Conservation (phyloP, 2,329 filamentous ascomycete species). For the Pezicula radicicola region DNA sequence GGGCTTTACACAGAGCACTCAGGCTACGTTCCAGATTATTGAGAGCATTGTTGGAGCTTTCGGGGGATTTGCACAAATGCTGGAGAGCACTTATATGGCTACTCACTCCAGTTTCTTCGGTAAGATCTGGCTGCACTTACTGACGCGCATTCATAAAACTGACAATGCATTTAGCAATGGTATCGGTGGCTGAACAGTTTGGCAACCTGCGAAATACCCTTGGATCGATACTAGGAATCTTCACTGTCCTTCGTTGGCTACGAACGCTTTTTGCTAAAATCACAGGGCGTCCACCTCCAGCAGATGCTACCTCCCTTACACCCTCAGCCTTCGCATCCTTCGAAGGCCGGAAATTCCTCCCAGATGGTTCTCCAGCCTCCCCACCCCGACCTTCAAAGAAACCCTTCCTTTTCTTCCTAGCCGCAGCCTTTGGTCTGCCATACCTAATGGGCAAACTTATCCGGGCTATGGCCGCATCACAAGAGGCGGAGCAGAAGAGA, state of each 20-base stretch:
- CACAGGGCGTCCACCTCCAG: conserved; percentile 86
- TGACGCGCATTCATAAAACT: conserved; percentile 13
- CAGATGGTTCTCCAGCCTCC: conserved; percentile 57
- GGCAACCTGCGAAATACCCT: conserved; percentile 89
- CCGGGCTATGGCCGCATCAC: conserved; percentile 73
- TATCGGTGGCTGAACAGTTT: conserved; percentile 96
- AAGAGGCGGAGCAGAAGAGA: conserved; percentile 71
- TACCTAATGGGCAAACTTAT: conserved; percentile 98
- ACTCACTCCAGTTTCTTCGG: conserved; percentile 98
- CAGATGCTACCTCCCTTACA: conserved; percentile 81
- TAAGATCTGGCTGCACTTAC: conserved; percentile 43
- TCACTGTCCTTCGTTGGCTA: conserved; percentile 93
- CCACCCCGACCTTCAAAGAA: conserved; percentile 82
- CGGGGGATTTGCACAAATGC: conserved; percentile 97
- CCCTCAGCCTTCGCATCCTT: conserved; percentile 90
- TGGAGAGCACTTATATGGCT: conserved; percentile 99
- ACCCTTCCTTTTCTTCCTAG: conserved; percentile 91
- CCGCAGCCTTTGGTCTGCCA: conserved; percentile 91
- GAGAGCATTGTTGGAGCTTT: conserved; percentile 96
- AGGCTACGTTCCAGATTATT: conserved; percentile 96
- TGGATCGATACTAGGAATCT: conserved; percentile 91
- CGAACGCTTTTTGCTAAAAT: conserved; percentile 88
- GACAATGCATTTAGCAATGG: conserved; percentile 67
- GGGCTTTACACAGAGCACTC: conserved; percentile 90
- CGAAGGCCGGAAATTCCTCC: conserved; percentile 62